Evolutionary conservation across 164 flowering plant genomes (phyloP).

Genomic region (Pachysandra terminalis): DNA sequence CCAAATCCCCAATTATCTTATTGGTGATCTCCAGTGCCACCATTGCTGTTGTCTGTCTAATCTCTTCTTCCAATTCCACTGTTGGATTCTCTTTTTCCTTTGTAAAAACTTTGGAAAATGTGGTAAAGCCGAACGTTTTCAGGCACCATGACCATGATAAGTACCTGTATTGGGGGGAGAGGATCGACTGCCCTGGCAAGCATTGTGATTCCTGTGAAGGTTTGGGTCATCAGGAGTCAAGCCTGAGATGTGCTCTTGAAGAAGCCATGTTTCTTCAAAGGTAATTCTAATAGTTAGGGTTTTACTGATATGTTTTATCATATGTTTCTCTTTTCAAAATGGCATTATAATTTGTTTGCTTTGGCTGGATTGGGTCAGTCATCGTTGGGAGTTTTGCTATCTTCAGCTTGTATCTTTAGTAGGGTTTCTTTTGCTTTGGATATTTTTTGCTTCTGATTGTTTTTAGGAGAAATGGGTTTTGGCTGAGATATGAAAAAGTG

Average conservation of each 20-base stretch:
- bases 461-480: too few species aligned
- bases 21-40: slow-evolving; percentile 31
- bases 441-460: background rate
- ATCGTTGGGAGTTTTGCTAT: background rate
- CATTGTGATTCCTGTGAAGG: slow-evolving; percentile 92
- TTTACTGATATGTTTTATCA: background rate
- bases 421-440: background rate
- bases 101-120: slow-evolving; percentile 5
- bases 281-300: slow-evolving; percentile 24
- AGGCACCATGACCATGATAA: slow-evolving; percentile 29
- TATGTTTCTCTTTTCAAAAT: background rate
- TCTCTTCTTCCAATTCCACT: slow-evolving; percentile 38
- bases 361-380: background rate
- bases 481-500: background rate
- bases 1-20: slow-evolving; percentile 41
- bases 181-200: slow-evolving; percentile 96
- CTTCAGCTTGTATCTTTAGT: background rate
- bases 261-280: slow-evolving; percentile 88
- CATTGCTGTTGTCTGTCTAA: slow-evolving; percentile 42
- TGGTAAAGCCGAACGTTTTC: background rate
- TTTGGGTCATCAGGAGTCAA: slow-evolving; percentile 94
- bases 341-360: background rate
- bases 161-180: slow-evolving; percentile 86
- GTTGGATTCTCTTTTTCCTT: slow-evolving; percentile 31
- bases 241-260: slow-evolving; percentile 96